Conservation (phyloP, 192 early-diverging fungal species). For the Entomortierella beljakovae region DNA sequence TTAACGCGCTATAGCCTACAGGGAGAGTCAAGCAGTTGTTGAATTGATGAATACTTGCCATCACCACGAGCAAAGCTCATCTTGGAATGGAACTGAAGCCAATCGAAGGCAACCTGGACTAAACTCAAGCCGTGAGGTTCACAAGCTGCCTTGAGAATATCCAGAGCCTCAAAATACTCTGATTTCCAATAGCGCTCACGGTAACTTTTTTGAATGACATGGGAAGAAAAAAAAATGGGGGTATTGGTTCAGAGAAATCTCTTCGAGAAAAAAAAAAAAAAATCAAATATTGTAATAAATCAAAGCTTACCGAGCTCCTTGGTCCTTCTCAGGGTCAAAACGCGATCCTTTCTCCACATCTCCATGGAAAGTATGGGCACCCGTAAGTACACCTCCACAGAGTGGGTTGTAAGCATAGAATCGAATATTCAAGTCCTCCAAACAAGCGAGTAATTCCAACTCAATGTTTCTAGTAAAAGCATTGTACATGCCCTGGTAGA, state of each 20-base stretch:
- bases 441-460: conserved; percentile 69
- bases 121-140: conserved; percentile 41
- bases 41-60: conserved; percentile 11
- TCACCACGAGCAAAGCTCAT: conserved; percentile 44
- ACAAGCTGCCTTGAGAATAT: conserved; percentile 49
- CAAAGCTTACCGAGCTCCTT: conserved; percentile 43
- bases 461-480: conserved; percentile 59
- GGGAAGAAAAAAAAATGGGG: conserved; percentile 7
- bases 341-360: conserved; percentile 50
- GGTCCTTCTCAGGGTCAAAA: conserved; percentile 47
- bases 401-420: conserved; percentile 78
- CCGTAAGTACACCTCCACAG: conserved; percentile 61
- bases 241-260: not conserved
- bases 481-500: conserved; percentile 59
- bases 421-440: conserved; percentile 65
- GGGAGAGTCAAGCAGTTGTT: not conserved
- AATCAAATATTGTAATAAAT: not conserved
- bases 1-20: no score
- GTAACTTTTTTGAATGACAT: conserved; percentile 24
- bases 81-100: conserved; percentile 58
- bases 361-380: conserved; percentile 19
- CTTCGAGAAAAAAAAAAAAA: not conserved
- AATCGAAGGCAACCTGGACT: conserved; percentile 53
- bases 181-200: conserved; percentile 61
- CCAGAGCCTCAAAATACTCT: conserved; percentile 66